Base-by-base conservation (phyloP, 768 basidiomycete genomes). In the Tulasnella sp. region DNA sequence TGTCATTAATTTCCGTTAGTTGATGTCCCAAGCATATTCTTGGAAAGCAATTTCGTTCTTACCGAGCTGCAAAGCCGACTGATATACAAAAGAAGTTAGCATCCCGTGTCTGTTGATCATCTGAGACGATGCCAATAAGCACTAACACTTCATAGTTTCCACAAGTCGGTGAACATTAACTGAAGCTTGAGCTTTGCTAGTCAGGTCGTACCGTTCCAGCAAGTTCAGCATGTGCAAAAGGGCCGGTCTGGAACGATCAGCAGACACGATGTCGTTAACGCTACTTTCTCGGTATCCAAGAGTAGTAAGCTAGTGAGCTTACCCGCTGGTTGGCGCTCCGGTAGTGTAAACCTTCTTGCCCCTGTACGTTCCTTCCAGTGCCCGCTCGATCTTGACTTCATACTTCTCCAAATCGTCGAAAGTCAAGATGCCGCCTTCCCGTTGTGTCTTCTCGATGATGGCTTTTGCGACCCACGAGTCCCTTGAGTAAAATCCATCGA, bases 151-250 rank as follows among this genome's bases (percentile, higher is more conserved):
- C 84, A 96, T 88, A 0, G 91, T 90, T 86, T 99, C 98, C 20
- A 98, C 88, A 6, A 94, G 84, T 72, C 96, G 89, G 85, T 99
- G 98, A 3, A 90, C 88, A 82, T 91, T 93, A 22, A 95, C 84
- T 0, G 89, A 88, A n/a, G 89, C 92, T 82, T 88, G 85, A 72
- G 91, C 91, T 40, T 85, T 86, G 37, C 87, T 86, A 24, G 89
- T 82, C 50, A 88, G 83, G 76, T 89, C 87, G 83, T 90, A 98
- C n/a, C 89, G 88, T 84, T 98, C 96, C 72, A 97, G 86, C 28
- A 96, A 85, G 84, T 98, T 98, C n/a, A 99, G 87, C 89, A 98
- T 93, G 84, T 96, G 93, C 58, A 98, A 86, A 60, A 99, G 87
- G n/a, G 94, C 94, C 9, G 94, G 93, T 7, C 97, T 97, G 16